These are phyloP conservation scores for Fusarium kyushuense DNA, from an alignment of 2,329 filamentous ascomycete species.

Conservation along the genomic window DNA sequence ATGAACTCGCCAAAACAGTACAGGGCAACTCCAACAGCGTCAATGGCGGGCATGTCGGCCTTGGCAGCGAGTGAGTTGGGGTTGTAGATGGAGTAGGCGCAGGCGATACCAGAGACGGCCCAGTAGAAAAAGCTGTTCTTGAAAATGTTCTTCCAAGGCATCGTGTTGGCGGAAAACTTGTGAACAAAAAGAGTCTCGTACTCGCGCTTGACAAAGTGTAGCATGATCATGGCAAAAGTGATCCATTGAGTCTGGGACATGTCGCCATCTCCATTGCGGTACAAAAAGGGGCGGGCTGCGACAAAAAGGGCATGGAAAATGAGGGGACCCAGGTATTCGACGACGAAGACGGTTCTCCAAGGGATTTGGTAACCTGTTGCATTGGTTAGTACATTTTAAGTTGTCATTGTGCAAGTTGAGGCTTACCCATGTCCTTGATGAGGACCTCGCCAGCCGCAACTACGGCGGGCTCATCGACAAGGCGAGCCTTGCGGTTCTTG, in stretches of 20 bases:
- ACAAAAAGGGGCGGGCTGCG: conserved; percentile 75
- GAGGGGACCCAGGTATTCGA: conserved; percentile 94
- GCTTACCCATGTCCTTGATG: conserved; percentile 90
- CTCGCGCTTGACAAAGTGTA: conserved; percentile 96
- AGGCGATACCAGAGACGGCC: conserved; percentile 81
- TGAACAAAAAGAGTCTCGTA: conserved; percentile 94
- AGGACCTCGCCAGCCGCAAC: conserved; percentile 70
- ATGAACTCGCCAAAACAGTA: conserved; percentile 82
- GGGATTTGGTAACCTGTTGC: conserved; percentile 82
- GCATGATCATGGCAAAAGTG: conserved; percentile 76
- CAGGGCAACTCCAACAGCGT: conserved; percentile 76
- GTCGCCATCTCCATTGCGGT: conserved; percentile 59
- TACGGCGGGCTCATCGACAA: conserved; percentile 63
- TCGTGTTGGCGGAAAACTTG: conserved; percentile 93
- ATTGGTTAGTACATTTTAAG: conserved; percentile 5
- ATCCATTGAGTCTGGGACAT: conserved; percentile 78
- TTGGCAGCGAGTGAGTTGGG: conserved; percentile 76
- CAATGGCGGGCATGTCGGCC: conserved; percentile 61
- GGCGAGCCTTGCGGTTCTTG: conserved; percentile 69
- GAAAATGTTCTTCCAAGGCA: conserved; percentile 91
- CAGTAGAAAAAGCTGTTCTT: conserved; percentile 98
- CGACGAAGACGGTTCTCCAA: conserved; percentile 93
- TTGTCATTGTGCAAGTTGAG: neutral
- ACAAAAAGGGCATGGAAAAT: conserved; percentile 84
- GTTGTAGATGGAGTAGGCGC: conserved; percentile 87